These are phyloP conservation scores for Gossypium davidsonii DNA, from an alignment of 441 rosid genomes.

Conservation along the genomic window DNA sequence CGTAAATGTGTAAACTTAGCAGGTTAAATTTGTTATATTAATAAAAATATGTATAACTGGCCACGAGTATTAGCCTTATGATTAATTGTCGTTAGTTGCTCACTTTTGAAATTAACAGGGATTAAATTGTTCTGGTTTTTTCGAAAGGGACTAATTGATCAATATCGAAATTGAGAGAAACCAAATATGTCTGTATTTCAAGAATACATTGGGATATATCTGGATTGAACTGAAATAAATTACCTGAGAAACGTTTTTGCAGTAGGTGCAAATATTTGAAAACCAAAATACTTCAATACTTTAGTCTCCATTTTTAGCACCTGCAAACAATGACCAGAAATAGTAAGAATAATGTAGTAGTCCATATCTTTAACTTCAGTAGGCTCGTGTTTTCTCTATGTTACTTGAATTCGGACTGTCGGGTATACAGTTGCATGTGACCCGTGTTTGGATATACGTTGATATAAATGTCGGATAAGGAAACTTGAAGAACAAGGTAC, in stretches of 20 bases:
- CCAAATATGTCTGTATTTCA: not conserved
- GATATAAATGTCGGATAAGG: not conserved
- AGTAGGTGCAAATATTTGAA: constrained; percentile 48
- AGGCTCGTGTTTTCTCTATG: not conserved
- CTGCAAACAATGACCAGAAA: constrained; percentile 20
- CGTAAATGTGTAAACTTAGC: too few species aligned
- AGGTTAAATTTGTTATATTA: too few species aligned
- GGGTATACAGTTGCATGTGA: too few species aligned
- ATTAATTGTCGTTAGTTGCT: too few species aligned
- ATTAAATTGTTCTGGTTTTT: too few species aligned
- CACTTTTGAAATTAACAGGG: too few species aligned
- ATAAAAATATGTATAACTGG: too few species aligned
- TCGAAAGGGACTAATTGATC: too few species aligned
- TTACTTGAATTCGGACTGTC: too few species aligned
- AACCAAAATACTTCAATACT: constrained; percentile 41
- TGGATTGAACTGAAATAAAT: not conserved
- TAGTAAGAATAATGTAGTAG: not conserved
- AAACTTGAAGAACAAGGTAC: not conserved
- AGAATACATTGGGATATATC: not conserved
- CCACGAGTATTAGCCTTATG: too few species aligned
- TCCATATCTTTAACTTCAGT: not conserved
- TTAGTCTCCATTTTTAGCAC: constrained; percentile 50
- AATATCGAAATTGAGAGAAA: not conserved
- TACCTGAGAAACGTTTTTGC: constrained; percentile 59
- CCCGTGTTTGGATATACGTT: not conserved